Evolutionary conservation across 2,329 filamentous ascomycete genomes (phyloP), one percentile per base, ranked within the genome.

Genomic region (Aspergillus sp.): DNA sequence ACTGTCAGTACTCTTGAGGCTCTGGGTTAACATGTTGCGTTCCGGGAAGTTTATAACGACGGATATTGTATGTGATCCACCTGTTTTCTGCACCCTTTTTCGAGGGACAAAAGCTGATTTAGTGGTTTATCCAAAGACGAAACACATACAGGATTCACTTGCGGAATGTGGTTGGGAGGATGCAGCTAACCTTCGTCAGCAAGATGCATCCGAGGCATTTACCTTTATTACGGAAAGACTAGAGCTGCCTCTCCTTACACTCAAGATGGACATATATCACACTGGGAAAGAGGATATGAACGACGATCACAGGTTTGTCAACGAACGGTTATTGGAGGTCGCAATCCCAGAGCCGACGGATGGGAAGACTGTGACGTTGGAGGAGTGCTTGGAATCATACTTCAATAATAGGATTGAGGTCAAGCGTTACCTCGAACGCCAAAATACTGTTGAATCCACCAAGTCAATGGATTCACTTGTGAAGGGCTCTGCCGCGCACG

Each of bases 361-460:
- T 45, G 87, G 86, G 22, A 86, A 85, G 57, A 81, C 83, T 3
- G 83, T 97, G 60, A 92, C 88, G 26, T 78, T 99, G 18, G 95
- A 98, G 74, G 90, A 96, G 64, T 98, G 93, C 66, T 77, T 99
- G 17, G 93, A 97, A 71, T 87, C 89, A 53, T 98, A 97, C 69
- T 98, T 98, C 81, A 97, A 98, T 74, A 93, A 93, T 56, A 84
- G 87, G 55, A 91, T 99, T 53, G 92, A 97, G 67, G 92, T 99
- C 3, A 87, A 89, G 63, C 84, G 93, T 52, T 89, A 93, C 66
- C 70, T 89, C 39, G 83, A 87, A 64, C 79, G 86, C 17, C 80
- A 82, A 24, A 83, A 83, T 57, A 89, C 86, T 1, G 65, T 83
- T 15, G 77, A 77, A 30, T 83, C 82, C 5, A 65, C 66, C 7